phyloP scores from a whole-genome alignment of 1,284 basidiomycete species.

The Thelephora terrestris region DNA sequence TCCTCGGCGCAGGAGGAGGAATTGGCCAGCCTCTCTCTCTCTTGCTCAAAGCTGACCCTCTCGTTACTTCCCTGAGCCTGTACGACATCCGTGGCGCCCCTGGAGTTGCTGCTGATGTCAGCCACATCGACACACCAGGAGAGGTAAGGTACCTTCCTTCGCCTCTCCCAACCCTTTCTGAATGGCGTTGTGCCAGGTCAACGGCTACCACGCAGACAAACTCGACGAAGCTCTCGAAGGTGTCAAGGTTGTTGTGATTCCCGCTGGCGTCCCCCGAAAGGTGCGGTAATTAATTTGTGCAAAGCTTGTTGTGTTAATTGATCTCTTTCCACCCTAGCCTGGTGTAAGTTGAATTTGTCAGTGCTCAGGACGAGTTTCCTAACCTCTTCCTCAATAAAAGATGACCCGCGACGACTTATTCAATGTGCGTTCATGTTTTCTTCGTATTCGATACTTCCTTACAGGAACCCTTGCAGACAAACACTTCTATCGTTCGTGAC shows the following conservation, averaged over 20 bases:
- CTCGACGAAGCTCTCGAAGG: constrained; percentile 82
- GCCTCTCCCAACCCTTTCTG: constrained; percentile 6
- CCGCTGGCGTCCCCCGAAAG: constrained; percentile 95
- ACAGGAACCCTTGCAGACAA: constrained; percentile 73
- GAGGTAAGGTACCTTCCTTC: constrained; percentile 43
- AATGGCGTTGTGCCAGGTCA: constrained; percentile 39
- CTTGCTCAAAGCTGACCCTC: constrained; percentile 78
- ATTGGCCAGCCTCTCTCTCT: constrained; percentile 89
- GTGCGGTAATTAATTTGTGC: constrained; percentile 33
- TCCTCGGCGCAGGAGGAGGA: constrained; percentile 88
- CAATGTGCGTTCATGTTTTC: constrained; percentile 58
- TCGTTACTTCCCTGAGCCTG: constrained; percentile 68
- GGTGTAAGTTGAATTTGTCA: constrained; percentile 43
- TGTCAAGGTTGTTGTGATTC: constrained; percentile 89
- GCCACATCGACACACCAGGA: constrained; percentile 87
- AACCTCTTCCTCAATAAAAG: constrained; percentile 27
- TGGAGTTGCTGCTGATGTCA: constrained; percentile 88
- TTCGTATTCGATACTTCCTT: no score
- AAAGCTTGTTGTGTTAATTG: constrained; percentile 7
- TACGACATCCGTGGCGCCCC: constrained; percentile 92
- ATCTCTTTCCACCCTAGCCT: constrained; percentile 38
- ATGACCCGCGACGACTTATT: constrained; percentile 99
- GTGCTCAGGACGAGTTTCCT: constrained; percentile 1
- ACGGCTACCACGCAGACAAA: constrained; percentile 75
- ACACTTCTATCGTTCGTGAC: constrained; percentile 94